Evolutionary conservation across 257 asterid genomes (phyloP).

Genomic region (Solanum dulcamara): DNA sequence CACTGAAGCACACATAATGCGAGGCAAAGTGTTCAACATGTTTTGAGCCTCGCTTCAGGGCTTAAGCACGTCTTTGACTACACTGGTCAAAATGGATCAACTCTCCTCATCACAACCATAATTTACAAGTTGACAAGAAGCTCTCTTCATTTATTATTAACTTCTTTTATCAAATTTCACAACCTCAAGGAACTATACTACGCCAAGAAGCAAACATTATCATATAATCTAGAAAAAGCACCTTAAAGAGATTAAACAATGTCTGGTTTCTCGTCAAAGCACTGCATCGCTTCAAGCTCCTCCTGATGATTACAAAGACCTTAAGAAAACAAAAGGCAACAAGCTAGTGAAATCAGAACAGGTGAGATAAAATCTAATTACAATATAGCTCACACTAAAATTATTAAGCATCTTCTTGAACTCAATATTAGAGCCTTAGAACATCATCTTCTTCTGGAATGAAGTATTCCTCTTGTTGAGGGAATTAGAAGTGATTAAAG

Average conservation of each 20-base stretch:
- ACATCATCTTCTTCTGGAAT: not conserved
- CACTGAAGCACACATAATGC: no score
- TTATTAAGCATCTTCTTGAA: not conserved
- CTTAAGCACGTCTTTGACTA: no score
- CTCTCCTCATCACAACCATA: not conserved
- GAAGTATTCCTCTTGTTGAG: not conserved
- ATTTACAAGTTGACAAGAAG: not conserved
- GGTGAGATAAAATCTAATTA: not conserved
- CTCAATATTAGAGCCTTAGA: not conserved
- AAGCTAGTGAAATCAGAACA: conserved; percentile 1
- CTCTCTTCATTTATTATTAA: not conserved
- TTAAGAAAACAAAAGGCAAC: conserved; percentile 20
- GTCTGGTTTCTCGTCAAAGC: conserved; percentile 88
- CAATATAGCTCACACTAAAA: not conserved
- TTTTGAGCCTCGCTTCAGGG: no score
- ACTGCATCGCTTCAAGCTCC: conserved; percentile 94
- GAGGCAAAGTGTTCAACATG: no score
- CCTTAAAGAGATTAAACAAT: conserved; percentile 88
- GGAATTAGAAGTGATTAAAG: not conserved
- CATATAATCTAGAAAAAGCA: conserved; percentile 14
- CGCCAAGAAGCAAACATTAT: not conserved
- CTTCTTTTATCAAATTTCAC: not conserved
- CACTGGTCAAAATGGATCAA: not conserved
- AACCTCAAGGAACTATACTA: not conserved
- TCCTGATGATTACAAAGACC: conserved; percentile 79